These are phyloP conservation scores for Cytospora piceicola DNA, from an alignment of 2,329 filamentous ascomycete genomes.

Conservation along the genomic window DNA sequence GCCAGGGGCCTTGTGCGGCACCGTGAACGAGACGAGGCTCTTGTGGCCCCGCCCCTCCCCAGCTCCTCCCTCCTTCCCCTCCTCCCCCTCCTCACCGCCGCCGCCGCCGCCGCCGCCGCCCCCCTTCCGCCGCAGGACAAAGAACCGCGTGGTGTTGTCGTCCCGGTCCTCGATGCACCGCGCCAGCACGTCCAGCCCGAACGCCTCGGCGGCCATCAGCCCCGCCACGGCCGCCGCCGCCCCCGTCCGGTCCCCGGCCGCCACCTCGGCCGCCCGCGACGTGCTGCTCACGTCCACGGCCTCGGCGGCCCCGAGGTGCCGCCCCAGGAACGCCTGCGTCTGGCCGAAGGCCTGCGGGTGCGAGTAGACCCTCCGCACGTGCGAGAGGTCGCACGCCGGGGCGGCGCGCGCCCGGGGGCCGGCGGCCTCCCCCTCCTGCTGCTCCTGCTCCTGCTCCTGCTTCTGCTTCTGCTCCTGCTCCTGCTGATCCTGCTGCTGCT, in stretches of 20 bases:
- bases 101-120: background rate
- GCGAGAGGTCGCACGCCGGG: constrained; percentile 55
- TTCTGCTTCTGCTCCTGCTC: no score
- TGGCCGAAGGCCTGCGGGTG: constrained; percentile 97
- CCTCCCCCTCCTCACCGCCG: background rate
- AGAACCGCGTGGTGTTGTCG: constrained; percentile 81
- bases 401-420: constrained; percentile 37
- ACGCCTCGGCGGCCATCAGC: constrained; percentile 69
- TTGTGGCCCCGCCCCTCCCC: constrained; percentile 52
- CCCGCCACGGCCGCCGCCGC: constrained; percentile 78
- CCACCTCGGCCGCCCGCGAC: constrained; percentile 80
- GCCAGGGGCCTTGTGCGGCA: constrained; percentile 77
- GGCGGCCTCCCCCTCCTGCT: no score
- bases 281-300: constrained; percentile 84
- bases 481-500: no score
- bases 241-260: constrained; percentile 60
- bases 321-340: constrained; percentile 74
- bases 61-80: background rate
- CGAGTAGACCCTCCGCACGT: constrained; percentile 80
- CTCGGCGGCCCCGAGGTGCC: constrained; percentile 74
- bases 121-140: constrained; percentile 58
- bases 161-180: constrained; percentile 71
- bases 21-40: constrained; percentile 80
- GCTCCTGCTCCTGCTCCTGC: no score
- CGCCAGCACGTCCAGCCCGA: constrained; percentile 71